Conservation (phyloP, 1,284 basidiomycete genomes). For the Rhodotorula glutinis region DNA sequence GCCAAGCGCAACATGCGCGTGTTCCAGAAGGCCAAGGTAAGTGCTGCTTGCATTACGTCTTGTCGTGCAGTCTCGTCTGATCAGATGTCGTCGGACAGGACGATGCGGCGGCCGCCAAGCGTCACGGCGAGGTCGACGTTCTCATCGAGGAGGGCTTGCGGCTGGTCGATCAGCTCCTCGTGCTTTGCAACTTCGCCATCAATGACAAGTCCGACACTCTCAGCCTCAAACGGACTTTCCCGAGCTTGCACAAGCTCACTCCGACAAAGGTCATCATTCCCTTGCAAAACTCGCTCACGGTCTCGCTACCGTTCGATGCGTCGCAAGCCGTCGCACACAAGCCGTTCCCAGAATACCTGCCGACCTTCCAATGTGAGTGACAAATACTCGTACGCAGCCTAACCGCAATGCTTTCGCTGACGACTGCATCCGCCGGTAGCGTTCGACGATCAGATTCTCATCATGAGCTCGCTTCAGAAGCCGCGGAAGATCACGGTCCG, state of each 20-base stretch:
- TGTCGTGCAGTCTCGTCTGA: not conserved
- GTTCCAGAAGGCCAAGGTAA: constrained; percentile 64
- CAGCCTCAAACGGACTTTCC: constrained; percentile 65
- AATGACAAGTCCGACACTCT: constrained; percentile 55
- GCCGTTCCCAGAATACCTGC: constrained; percentile 75
- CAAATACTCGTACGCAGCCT: not conserved
- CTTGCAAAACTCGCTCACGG: constrained; percentile 86
- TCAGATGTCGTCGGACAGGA: not conserved
- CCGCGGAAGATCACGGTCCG: constrained; percentile 87
- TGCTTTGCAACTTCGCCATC: constrained; percentile 59
- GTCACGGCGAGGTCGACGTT: not conserved
- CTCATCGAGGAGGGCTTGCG: constrained; percentile 58
- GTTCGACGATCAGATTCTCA: constrained; percentile 75
- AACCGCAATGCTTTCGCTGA: not conserved
- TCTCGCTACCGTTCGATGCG: constrained; percentile 70
- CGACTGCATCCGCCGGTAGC: constrained; percentile 51
- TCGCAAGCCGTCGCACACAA: constrained; percentile 62
- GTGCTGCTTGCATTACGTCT: not conserved
- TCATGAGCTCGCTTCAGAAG: constrained; percentile 90
- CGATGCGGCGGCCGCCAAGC: not conserved
- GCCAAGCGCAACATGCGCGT: constrained; percentile 63
- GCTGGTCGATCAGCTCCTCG: constrained; percentile 68
- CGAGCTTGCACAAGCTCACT: constrained; percentile 59
- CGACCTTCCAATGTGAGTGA: constrained; percentile 70
- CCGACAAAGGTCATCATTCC: constrained; percentile 77